Percentiles rank a stretch among this genome's conserved stretches.
These are phyloP conservation scores for Arthrobotrys musiformis DNA, from an alignment of 2,329 filamentous ascomycete genomes.

Conservation along the genomic window DNA sequence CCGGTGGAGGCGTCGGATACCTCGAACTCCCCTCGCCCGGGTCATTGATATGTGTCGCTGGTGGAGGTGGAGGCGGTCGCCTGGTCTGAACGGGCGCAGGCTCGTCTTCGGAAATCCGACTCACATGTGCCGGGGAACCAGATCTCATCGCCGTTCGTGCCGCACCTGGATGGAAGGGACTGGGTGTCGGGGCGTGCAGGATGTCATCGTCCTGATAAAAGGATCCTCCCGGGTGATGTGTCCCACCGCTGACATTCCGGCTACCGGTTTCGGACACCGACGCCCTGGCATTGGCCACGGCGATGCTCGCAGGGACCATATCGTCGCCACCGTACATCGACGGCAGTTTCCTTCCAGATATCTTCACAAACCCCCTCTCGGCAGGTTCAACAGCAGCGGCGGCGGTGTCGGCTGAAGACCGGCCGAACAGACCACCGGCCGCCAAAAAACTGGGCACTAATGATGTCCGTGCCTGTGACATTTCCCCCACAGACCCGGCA, in stretches of 20 bases:
- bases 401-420: constrained; percentile 36
- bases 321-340: constrained; percentile 48
- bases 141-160: constrained; percentile 41
- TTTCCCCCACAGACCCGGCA: constrained; percentile 36
- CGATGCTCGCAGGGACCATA: constrained; percentile 40
- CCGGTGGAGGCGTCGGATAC: constrained; percentile 45
- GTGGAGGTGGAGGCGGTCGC: constrained; percentile 1
- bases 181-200: constrained; percentile 16
- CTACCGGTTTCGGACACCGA: constrained; percentile 46
- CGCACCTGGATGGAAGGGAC: constrained; percentile 25
- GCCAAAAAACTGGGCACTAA: constrained; percentile 36
- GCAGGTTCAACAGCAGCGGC: constrained; percentile 25
- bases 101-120: constrained; percentile 46
- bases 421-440: constrained; percentile 26
- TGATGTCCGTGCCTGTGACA: constrained; percentile 46
- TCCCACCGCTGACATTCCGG: constrained; percentile 51
- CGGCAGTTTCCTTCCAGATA: constrained; percentile 47
- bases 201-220: constrained; percentile 42
- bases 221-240: constrained; percentile 29
- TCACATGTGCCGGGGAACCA: constrained; percentile 40
- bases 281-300: constrained; percentile 42
- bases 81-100: background rate
- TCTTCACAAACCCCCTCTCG: constrained; percentile 48
- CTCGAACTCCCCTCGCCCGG: constrained; percentile 41
- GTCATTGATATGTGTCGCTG: constrained; percentile 27